Evolutionary conservation across 2,329 filamentous ascomycete genomes (phyloP), one percentile per base, ranked within the genome.

Genomic region (Botrytis medusae): DNA sequence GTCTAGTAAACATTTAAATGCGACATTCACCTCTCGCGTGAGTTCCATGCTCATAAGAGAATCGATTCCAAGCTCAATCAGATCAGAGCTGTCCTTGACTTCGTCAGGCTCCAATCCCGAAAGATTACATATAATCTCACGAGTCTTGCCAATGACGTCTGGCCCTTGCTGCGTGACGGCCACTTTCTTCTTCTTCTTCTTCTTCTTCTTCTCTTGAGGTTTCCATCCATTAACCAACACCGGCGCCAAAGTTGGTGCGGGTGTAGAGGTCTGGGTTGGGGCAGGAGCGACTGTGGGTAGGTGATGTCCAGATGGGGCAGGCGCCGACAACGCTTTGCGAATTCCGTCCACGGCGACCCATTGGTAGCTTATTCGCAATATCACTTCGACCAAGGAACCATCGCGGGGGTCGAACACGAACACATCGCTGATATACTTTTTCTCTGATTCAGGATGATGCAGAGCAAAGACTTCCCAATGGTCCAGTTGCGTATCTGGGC

Each of bases 1-100:
- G 7, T 77, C 67, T 7, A 84, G 70, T 0, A 78, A 80, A 68
- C 79, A 79, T 6, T 81, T 79, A 73, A 87, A 85, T 0, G 75
- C 75, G 1, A 72, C 69, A 63, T 85, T 82, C 4, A 86, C 75
- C 69, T 87, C 85, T 2, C 80, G 80, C 0, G 79, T 81, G 67
- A 87, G 75, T 75, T 87, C 85, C 83, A 86, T 86, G 0, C 59
- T 84, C 82, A 86, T 84, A 0, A 87, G 79, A 0, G 85, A 87
- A 77, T 87, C 85, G 46, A 87, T 85, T 1, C 85, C 85, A 4
- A 86, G 72, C 57, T 86, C 83, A 10, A 79, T 81, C n/a, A 86
- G 79, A 25, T 80, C 74, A 10, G 77, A 77, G 29, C 83, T 80
- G 40, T 77, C 70, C 44, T 81, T 79, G 25, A 86, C 82, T 42